Evolutionary conservation across 495 filamentous ascomycete species (phyloP).

Genomic region (Baudoinia panamericana): DNA sequence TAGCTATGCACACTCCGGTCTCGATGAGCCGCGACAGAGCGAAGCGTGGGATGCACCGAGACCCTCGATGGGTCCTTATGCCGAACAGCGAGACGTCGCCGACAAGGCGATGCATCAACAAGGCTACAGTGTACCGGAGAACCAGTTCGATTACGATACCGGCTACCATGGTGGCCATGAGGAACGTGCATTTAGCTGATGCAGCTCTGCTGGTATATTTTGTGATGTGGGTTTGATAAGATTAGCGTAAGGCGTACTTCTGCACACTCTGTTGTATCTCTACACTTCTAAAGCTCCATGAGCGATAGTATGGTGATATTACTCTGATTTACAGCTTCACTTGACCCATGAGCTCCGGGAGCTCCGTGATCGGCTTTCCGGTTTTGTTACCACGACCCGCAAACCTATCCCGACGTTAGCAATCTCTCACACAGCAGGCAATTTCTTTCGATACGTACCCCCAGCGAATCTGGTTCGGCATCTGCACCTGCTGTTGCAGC

Average conservation of each 20-base stretch:
- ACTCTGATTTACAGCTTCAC: not conserved
- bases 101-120: constrained; percentile 3
- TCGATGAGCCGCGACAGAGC: constrained; percentile 12
- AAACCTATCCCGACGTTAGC: no score
- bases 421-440: no score
- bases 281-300: no score
- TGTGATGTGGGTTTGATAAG: no score
- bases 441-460: no score
- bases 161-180: constrained; percentile 24
- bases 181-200: not conserved
- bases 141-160: constrained; percentile 29
- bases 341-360: not conserved
- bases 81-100: constrained; percentile 3
- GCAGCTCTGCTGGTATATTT: no score
- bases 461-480: constrained; percentile 58
- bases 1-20: constrained; percentile 6
- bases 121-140: constrained; percentile 26
- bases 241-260: no score
- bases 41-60: constrained; percentile 9
- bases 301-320: no score
- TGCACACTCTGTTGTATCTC: no score
- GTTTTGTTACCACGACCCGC: not conserved
- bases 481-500: constrained; percentile 45
- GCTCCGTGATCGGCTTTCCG: constrained; percentile 3
- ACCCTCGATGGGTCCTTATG: constrained; percentile 11